Evolutionary conservation across 2,329 filamentous ascomycete genomes (phyloP), one percentile per base, ranked within the genome.

Genomic region (Fusarium torreyae): DNA sequence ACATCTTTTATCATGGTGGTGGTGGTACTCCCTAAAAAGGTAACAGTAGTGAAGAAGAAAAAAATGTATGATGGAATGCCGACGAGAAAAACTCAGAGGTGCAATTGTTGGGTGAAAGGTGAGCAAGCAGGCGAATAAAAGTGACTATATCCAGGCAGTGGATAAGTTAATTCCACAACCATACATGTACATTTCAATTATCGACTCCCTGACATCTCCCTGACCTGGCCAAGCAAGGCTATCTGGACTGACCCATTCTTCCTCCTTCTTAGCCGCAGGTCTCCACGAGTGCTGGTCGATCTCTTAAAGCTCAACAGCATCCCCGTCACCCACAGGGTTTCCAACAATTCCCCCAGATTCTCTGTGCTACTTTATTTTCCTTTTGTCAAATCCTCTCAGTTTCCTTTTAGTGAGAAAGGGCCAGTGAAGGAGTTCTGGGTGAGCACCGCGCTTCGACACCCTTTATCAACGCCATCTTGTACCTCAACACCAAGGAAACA

Each of bases 161-260:
- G 65, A 63, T 48, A 46, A 50, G 38, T 26, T 36, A 34, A 53
- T 55, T 48, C 60, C 50, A 55, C 57, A 50, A 56, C 57, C 60
- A 64, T 66, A 31, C 28, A 31, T 31, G 28, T 39, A 20, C 28
- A 57, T 49, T 49, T 40, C 52, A 43, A 56, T 57, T 58, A 48
- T 65, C 58, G 57, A 62, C 67, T 73, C 68, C 63, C 59, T 58
- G 45, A 43, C 26, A 46, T 33, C 36, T 50, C 39, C 39, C 42
- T 65, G 60, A n/a, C 24, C 26, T 20, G 22, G 44, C 46, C 64
- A 61, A 71, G 49, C 57, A 61, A 71, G 68, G 55, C 61, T 70
- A 72, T 71, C 68, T 70, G 61, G 63, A 65, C 61, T 59, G 72
- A 70, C 72, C 68, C 70, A 66, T 55, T 70, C 66, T 71, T 74